Evolutionary conservation across 108 stramenopile species (phyloP).

Genomic region (Epipyxis sp.): DNA sequence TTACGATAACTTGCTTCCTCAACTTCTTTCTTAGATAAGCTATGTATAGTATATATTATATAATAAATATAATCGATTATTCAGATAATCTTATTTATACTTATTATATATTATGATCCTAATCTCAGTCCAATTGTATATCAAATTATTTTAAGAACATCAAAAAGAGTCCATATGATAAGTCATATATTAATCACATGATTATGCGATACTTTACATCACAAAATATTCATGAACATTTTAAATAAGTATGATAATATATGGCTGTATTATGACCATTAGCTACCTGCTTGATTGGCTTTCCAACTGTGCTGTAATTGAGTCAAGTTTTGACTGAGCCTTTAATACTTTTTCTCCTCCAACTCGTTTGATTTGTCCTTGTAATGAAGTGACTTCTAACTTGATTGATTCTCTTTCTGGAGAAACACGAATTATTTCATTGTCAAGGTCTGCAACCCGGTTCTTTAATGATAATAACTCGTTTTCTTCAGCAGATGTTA

Average conservation of each 20-base stretch:
- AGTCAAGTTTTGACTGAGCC: not conserved
- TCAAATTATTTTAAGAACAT: no score
- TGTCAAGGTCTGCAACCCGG: slow-evolving; percentile 36
- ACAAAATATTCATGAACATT: no score
- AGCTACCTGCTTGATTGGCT: not conserved
- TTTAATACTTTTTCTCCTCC: slow-evolving; percentile 68
- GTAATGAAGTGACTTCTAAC: slow-evolving; percentile 67
- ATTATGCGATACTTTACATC: no score
- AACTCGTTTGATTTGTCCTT: slow-evolving; percentile 77
- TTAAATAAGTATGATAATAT: no score
- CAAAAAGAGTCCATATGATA: no score
- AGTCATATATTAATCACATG: no score
- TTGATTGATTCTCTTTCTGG: not conserved
- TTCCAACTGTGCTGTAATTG: not conserved
- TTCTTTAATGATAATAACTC: slow-evolving; percentile 52
- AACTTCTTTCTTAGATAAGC: not conserved
- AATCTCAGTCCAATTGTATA: no score
- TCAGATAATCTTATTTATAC: no score
- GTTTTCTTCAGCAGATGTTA: slow-evolving; percentile 5
- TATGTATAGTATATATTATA: no score
- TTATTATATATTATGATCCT: no score
- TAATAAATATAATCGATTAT: no score
- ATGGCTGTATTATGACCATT: no score
- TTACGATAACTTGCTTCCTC: slow-evolving; percentile 41
- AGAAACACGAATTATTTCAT: not conserved